Percentiles rank a stretch among this genome's conserved stretches.
Evolutionary conservation across 306 rosid species (phyloP).

Genomic region (Ormosia semicastrata): DNA sequence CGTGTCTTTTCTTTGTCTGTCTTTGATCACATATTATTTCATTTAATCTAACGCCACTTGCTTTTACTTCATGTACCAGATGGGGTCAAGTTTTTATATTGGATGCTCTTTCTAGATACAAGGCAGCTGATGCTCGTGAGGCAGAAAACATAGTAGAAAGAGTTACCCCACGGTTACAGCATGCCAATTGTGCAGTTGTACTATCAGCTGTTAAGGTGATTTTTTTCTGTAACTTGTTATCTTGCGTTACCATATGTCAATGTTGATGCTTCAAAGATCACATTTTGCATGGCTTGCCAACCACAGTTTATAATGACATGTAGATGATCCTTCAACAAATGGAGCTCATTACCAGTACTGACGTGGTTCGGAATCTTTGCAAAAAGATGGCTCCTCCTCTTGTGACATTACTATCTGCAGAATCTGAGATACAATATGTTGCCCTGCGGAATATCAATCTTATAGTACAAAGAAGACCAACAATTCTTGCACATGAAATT

Average conservation of each 20-base stretch:
- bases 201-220: constrained; percentile 96
- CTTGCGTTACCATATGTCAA: background rate
- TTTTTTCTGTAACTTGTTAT: background rate
- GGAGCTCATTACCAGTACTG: constrained; percentile 97
- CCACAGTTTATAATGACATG: constrained; percentile 27
- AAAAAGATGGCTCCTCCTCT: constrained; percentile 99
- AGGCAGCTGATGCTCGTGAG: constrained; percentile 96
- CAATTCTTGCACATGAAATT: constrained; percentile 99
- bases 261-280: constrained; percentile 4
- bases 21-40: constrained; percentile 1
- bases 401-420: constrained; percentile 95
- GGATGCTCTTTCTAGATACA: constrained; percentile 96
- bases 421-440: constrained; percentile 99
- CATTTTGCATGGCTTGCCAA: constrained; percentile 27
- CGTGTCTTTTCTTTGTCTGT: background rate
- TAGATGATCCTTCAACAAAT: constrained; percentile 99
- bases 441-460: constrained; percentile 96
- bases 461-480: constrained; percentile 96
- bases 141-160: constrained; percentile 98
- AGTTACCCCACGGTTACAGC: constrained; percentile 97
- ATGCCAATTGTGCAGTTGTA: constrained; percentile 98
- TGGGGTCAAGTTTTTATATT: constrained; percentile 99
- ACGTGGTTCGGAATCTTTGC: constrained; percentile 96
- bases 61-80: constrained; percentile 43
- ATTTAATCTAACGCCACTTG: constrained; percentile 21